Percentiles rank a stretch among this genome's conserved stretches.
These are phyloP conservation scores for Coffea humblotiana DNA, from an alignment of 305 asterid genomes.

Conservation along the genomic window DNA sequence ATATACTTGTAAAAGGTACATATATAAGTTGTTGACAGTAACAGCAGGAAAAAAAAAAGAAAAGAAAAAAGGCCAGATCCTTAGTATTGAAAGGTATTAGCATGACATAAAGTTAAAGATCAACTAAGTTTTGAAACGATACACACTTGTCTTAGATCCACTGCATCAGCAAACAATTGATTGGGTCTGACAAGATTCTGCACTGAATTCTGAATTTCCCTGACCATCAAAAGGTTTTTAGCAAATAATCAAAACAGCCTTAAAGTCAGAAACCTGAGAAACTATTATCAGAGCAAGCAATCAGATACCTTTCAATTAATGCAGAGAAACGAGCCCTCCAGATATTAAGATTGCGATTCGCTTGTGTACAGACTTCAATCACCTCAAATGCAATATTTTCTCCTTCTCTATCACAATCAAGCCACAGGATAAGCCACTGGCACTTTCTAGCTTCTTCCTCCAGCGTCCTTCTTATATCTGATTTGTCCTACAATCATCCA, in stretches of 20 bases:
- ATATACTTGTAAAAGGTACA: neutral
- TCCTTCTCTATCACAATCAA: constrained; percentile 98
- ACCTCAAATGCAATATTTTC: constrained; percentile 98
- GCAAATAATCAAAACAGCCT: constrained; percentile 8
- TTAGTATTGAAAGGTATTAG: constrained; percentile 9
- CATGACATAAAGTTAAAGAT: constrained; percentile 15
- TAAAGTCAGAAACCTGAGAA: constrained; percentile 9
- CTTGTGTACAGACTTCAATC: constrained; percentile 76
- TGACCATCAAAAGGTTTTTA: constrained; percentile 39
- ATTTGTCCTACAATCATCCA: constrained; percentile 59
- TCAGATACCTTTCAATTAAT: constrained; percentile 66
- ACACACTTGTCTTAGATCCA: constrained; percentile 96
- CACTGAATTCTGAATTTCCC: constrained; percentile 76
- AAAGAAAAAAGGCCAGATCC: neutral
- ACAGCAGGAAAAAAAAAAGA: too few relatives aligned
- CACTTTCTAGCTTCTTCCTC: constrained; percentile 91
- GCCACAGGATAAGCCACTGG: constrained; percentile 98
- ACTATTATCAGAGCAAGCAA: constrained; percentile 28
- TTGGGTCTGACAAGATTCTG: constrained; percentile 80
- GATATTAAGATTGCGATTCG: constrained; percentile 68
- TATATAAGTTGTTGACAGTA: neutral
- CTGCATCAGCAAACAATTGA: constrained; percentile 83
- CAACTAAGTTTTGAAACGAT: constrained; percentile 12
- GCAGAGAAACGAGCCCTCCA: constrained; percentile 99
- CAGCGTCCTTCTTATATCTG: constrained; percentile 79